A percentile compares a stretch with the other conserved stretches of the same genome.
These are phyloP conservation scores for Fusarium sp. DNA, from an alignment of 2,329 filamentous ascomycete species.

Conservation along the genomic window DNA sequence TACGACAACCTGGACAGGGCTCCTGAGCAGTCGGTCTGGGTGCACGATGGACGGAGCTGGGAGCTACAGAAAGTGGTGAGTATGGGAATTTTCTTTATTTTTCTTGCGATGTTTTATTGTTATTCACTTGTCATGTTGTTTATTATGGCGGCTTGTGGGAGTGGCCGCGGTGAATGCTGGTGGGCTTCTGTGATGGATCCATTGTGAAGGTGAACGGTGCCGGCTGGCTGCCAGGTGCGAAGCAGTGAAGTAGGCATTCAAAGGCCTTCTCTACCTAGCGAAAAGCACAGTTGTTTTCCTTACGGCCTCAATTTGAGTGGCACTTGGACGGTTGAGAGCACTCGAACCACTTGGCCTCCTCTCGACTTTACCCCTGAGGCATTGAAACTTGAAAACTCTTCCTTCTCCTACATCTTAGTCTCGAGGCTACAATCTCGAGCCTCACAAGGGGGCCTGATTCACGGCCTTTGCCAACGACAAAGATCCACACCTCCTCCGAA, in stretches of 20 bases:
- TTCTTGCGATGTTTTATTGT: background rate
- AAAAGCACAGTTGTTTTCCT: background rate
- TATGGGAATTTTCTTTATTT: conserved; percentile 20
- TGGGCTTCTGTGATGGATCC: background rate
- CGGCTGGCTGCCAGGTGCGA: conserved; percentile 16
- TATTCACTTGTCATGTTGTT: background rate
- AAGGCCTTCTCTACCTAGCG: background rate
- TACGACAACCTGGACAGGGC: conserved; percentile 48
- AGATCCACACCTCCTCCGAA: background rate
- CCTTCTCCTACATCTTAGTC: conserved; percentile 2
- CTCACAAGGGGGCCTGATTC: conserved; percentile 18
- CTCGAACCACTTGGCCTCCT: background rate
- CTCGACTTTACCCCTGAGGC: background rate
- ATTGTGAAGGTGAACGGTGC: background rate
- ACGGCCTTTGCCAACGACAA: background rate
- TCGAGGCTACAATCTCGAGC: background rate
- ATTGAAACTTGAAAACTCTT: background rate
- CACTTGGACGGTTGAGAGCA: background rate
- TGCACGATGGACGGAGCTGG: conserved; percentile 48
- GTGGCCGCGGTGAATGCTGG: background rate
- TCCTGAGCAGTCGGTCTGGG: conserved; percentile 55
- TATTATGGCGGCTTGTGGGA: background rate
- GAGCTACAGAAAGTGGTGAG: conserved; percentile 53
- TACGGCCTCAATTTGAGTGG: background rate
- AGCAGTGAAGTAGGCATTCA: background rate